Evolutionary conservation across 208 protist species (phyloP).

Genomic region (Trypanosoma scelopori): DNA sequence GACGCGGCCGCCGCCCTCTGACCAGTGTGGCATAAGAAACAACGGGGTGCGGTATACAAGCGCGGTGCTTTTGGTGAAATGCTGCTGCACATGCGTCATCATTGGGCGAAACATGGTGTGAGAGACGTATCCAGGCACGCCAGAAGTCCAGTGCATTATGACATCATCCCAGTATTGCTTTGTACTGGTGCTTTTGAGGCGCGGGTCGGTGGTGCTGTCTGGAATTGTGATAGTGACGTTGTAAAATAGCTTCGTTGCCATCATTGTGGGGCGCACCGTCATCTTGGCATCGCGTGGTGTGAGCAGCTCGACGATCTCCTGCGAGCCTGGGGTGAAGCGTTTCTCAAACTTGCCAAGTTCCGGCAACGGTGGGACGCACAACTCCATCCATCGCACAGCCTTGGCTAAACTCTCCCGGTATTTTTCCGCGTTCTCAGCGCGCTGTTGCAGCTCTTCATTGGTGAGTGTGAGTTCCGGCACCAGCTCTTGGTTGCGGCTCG

Average conservation of each 20-base stretch:
- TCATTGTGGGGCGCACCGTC: conserved; percentile 90
- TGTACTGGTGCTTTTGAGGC: conserved; percentile 79
- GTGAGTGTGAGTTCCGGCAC: conserved; percentile 82
- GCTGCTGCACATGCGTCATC: conserved; percentile 90
- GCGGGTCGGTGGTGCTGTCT: conserved; percentile 74
- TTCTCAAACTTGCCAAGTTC: conserved; percentile 84
- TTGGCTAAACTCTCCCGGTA: conserved; percentile 62
- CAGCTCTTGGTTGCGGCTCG: conserved; percentile 63
- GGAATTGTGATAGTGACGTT: conserved; percentile 89
- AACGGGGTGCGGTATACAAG: conserved; percentile 84
- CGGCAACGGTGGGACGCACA: conserved; percentile 88
- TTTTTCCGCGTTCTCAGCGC: conserved; percentile 75
- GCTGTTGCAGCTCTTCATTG: conserved; percentile 84
- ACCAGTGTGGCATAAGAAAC: conserved; percentile 90
- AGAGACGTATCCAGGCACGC: conserved; percentile 86
- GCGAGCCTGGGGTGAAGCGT: conserved; percentile 88
- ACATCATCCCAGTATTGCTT: conserved; percentile 93
- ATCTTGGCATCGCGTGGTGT: conserved; percentile 89
- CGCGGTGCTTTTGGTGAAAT: conserved; percentile 77
- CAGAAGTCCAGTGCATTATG: conserved; percentile 85
- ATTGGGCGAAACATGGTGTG: conserved; percentile 92
- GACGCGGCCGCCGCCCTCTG: conserved; percentile 80
- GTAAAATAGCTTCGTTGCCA: conserved; percentile 92
- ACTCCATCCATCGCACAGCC: conserved; percentile 85
- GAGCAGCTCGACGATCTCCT: conserved; percentile 90